Base-by-base conservation (phyloP, 1,284 basidiomycete genomes). In the Vanrija sp. region DNA sequence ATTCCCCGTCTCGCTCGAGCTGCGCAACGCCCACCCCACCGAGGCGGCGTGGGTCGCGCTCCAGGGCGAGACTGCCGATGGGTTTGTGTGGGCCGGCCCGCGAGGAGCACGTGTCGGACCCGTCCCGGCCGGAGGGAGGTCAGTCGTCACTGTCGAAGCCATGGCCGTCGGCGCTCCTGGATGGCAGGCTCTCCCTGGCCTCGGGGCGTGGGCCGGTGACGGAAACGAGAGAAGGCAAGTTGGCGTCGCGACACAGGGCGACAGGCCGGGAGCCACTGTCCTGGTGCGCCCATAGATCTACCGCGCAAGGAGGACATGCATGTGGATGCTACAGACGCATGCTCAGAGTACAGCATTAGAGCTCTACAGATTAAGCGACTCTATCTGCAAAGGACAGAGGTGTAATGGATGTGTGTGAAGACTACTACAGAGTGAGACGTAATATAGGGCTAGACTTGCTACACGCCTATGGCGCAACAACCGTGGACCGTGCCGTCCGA, bases 31-130 rank as follows among this genome's bases (percentile, higher is more conserved):
- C 12, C 72, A 76, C 49, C 67, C 69, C 2, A 60, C 65, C 8
- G 48, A 60, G 6, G 27, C 59, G 0, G 62, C 64, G 6, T 53
- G 58, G 19, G 47, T 73, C 23, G 43, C 59, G 7, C 49, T 75
- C 3, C 55, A 64, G 9, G 59, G 65, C 15, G 67, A 73, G 22
- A 68, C 70, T n/a, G 60, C 67, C 14, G 70, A 75, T 6, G 58
- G 58, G 0, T 75, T 75, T 48, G 71, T 72, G 1, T 76, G 71
- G 71, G 47, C 55, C 9, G 75, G 73, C 2, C 54, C 61, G 41
- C 59, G 71, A 9, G 55, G 57, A 8, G 51, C 61, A 0, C 48
- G 57, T 2, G 41, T 73, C n/a, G 54, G 66, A 1, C 48, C 56
- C 9, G 44, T 73, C 4, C 47, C 50, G n/a, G 61, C 71, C 2